Percentiles rank a stretch among this genome's conserved stretches.
Evolutionary conservation across 2,329 filamentous ascomycete genomes (phyloP).

Genomic region (Cryphonectria naterciae): DNA sequence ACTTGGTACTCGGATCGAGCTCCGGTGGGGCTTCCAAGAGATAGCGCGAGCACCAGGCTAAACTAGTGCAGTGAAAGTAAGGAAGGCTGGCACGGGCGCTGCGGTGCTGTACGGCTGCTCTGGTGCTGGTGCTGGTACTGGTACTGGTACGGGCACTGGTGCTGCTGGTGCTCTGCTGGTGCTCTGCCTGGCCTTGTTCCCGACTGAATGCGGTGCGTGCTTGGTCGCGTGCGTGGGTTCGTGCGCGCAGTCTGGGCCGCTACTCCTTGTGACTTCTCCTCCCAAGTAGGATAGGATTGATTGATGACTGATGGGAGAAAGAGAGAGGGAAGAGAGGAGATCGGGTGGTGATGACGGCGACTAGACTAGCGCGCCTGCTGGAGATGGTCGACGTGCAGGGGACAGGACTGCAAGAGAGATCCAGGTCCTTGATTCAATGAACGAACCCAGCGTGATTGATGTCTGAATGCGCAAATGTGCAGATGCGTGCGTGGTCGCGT

Average conservation of each 20-base stretch:
- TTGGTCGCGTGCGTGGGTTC: slow-evolving; percentile 3
- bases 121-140: not conserved
- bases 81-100: slow-evolving; percentile 19
- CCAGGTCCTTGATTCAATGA: slow-evolving; percentile 8
- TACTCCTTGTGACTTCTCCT: not conserved
- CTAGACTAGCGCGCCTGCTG: slow-evolving; percentile 18
- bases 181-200: not conserved
- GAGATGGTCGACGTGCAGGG: slow-evolving; percentile 16
- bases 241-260: slow-evolving; percentile 10
- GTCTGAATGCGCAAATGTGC: not conserved
- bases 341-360: slow-evolving; percentile 10
- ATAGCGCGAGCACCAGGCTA: slow-evolving; percentile 29
- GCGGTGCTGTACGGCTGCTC: slow-evolving; percentile 3
- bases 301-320: not conserved
- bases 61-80: slow-evolving; percentile 30
- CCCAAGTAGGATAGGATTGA: slow-evolving; percentile 2
- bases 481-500: not conserved
- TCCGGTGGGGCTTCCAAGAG: slow-evolving; percentile 26
- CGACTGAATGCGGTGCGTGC: slow-evolving; percentile 2
- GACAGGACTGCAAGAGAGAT: slow-evolving; percentile 1
- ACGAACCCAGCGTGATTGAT: not conserved
- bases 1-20: slow-evolving; percentile 29
- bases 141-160: not conserved
- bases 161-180: not conserved
- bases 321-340: not conserved